Evolutionary conservation across 2,329 filamentous ascomycete genomes (phyloP).

Genomic region (Botryotinia narcissicola): DNA sequence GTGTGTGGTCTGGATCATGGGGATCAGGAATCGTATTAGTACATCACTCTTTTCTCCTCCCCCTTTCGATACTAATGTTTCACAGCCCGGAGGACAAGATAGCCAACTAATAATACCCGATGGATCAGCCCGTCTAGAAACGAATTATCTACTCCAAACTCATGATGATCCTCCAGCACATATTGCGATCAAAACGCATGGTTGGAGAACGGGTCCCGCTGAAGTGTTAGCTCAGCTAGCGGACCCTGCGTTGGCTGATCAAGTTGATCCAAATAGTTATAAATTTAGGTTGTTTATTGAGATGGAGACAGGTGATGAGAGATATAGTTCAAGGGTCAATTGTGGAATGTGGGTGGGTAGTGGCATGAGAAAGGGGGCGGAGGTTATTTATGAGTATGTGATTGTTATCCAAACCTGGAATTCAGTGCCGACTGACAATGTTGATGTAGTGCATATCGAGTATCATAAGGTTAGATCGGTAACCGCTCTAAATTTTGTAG

Average conservation of each 20-base stretch:
- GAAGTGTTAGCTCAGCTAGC: slow-evolving; percentile 37
- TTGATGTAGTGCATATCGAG: slow-evolving; percentile 26
- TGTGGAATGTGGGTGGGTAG: slow-evolving; percentile 51
- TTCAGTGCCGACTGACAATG: slow-evolving; percentile 8
- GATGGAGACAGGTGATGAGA: slow-evolving; percentile 50
- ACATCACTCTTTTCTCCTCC: slow-evolving; percentile 5
- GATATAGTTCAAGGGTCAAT: slow-evolving; percentile 50
- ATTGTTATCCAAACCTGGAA: neutral
- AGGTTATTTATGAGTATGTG: slow-evolving; percentile 48
- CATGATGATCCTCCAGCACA: slow-evolving; percentile 47
- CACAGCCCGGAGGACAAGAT: slow-evolving; percentile 41
- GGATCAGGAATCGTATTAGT: slow-evolving; percentile 48
- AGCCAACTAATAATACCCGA: slow-evolving; percentile 38
- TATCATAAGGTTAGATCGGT: slow-evolving; percentile 15
- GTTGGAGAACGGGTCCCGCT: slow-evolving; percentile 48
- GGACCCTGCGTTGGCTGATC: slow-evolving; percentile 32
- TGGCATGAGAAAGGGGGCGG: slow-evolving; percentile 47
- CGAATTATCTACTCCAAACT: slow-evolving; percentile 50
- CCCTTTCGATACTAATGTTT: neutral
- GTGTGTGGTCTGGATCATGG: slow-evolving; percentile 50
- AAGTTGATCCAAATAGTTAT: slow-evolving; percentile 40
- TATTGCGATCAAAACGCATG: slow-evolving; percentile 48
- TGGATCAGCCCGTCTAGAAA: slow-evolving; percentile 42
- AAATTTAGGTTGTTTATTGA: slow-evolving; percentile 50
- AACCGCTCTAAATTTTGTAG: neutral